phyloP scores from a whole-genome alignment of 345 rosid species.

The Brassica nigra region DNA sequence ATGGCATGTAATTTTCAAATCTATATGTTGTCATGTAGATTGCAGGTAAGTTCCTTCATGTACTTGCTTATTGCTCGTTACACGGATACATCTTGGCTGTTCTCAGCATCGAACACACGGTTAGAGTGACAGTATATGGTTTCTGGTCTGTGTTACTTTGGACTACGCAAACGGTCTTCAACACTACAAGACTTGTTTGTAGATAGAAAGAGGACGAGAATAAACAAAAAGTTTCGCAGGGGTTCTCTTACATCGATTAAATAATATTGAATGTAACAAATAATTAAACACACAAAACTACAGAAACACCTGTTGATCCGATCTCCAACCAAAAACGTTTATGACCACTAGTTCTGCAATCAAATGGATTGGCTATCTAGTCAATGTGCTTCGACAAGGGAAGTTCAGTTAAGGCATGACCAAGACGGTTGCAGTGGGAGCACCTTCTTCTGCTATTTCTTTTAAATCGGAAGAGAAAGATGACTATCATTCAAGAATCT shows the following conservation, averaged over 20 bases:
- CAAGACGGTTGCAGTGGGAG: background rate
- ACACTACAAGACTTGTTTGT: background rate
- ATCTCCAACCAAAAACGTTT: background rate
- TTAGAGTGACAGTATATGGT: background rate
- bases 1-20: background rate
- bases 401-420: background rate
- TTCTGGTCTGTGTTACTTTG: background rate
- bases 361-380: background rate
- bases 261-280: background rate
- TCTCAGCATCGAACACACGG: background rate
- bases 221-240: background rate
- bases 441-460: no score
- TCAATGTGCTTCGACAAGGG: background rate
- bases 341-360: background rate
- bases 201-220: background rate
- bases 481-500: constrained; percentile 52
- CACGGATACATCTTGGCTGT: background rate
- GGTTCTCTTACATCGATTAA: background rate
- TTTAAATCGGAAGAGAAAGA: background rate
- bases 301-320: background rate
- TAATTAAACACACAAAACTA: background rate
- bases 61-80: background rate
- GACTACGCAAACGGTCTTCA: background rate
- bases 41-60: background rate
- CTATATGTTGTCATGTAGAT: background rate